Evolutionary conservation across 225 moss, liverwort and hornwort species (phyloP), one percentile per base, ranked within the genome.

Genomic region (Takakia lepidozioides): DNA sequence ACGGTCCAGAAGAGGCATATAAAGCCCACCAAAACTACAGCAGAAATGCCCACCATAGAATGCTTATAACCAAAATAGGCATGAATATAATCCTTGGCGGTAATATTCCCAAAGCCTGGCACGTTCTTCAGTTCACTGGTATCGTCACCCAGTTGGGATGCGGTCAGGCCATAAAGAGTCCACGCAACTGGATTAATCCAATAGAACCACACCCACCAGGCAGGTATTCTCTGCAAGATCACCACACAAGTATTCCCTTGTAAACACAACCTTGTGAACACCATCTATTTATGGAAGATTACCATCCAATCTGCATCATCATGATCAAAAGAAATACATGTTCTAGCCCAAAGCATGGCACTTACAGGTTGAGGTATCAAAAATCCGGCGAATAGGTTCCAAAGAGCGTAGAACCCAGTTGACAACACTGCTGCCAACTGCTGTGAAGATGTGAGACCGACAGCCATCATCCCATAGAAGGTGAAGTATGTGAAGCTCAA

Each of bases 381-480:
- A 68, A 88, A 93, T 47, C 92, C 88, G 3, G 88, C 85, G 63
- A 93, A 88, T 9, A 93, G 83, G 53, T 93, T 93, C 92, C 92
- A 93, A 32, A 93, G 74, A 15, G 83, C 80, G 55, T 86, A 93
- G 64, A 93, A 93, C 1, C 88, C 85, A 27, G 92, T 83, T 40
- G 92, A 85, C 55, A 85, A 68, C 32, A 88, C 88, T 19, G 92
- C 92, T 28, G 92, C 92, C 69, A 93, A 59, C 43, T 88, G 88
- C 43, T 85, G 85, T 19, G 88, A 88, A 15, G 92, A 73, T 24
- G 88, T 93, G 63, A 93, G 60, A 35, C 56, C 85, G 38, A 93
- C 92, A 15, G 88, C 88, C 92, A 93, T 93, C 92, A 93, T 93
- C 19, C 92, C 92, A 80, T 88, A 93, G 24, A 78, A 85, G 3